Evolutionary conservation across 1,284 basidiomycete species (phyloP).

Genomic region (Tetrapyrgos nigripes): DNA sequence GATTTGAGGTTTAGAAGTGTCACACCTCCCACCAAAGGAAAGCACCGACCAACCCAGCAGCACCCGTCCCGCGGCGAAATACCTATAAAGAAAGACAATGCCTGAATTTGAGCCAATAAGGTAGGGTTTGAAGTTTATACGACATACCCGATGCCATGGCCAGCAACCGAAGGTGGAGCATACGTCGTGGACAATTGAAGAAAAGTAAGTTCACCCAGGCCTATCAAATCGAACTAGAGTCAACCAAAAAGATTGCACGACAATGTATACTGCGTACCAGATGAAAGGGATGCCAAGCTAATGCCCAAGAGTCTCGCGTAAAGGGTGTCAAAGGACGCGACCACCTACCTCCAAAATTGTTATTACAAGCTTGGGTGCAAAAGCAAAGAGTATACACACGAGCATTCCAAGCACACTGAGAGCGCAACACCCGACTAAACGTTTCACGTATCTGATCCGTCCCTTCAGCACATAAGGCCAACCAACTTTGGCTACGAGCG

Average conservation of each 20-base stretch:
- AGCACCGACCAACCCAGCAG: constrained; percentile 92
- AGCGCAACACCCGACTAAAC: constrained; percentile 79
- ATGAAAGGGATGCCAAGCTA: constrained; percentile 88
- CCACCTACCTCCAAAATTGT: constrained; percentile 60
- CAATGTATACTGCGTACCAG: constrained; percentile 52
- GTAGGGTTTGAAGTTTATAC: neutral
- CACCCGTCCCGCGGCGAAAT: constrained; percentile 95
- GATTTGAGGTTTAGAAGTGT: too few relatives aligned
- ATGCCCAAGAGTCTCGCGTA: constrained; percentile 86
- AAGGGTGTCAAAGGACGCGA: constrained; percentile 79
- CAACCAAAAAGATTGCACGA: constrained; percentile 1
- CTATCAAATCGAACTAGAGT: constrained; percentile 40
- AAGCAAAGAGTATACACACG: constrained; percentile 45
- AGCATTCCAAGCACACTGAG: constrained; percentile 85
- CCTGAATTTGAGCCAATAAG: neutral
- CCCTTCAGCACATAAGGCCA: constrained; percentile 94
- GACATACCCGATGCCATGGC: constrained; percentile 72
- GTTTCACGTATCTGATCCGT: constrained; percentile 76
- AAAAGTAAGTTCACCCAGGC: constrained; percentile 94
- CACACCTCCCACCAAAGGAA: constrained; percentile 95
- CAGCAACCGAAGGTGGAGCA: constrained; percentile 70
- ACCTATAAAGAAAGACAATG: constrained; percentile 52
- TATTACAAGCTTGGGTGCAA: neutral
- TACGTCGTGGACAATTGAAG: constrained; percentile 92
- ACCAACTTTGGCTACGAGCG: constrained; percentile 84